These are phyloP conservation scores for Amanita phalloides DNA, from an alignment of 768 basidiomycete genomes.

Conservation along the genomic window DNA sequence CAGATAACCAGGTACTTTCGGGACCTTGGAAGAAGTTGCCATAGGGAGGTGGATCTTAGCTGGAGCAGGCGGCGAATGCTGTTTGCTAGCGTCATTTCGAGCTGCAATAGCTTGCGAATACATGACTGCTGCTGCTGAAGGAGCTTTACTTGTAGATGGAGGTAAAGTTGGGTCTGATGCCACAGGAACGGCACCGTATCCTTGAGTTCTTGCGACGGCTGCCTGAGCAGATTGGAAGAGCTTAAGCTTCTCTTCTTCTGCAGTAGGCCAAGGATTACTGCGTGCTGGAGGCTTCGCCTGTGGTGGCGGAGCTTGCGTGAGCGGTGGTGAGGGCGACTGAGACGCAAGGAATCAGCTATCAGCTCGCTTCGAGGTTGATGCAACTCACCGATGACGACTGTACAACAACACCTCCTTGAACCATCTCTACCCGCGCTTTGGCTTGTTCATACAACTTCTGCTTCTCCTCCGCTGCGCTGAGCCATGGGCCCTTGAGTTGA, in stretches of 20 bases:
- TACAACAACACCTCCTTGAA: slow-evolving; percentile 32
- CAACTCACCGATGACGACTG: slow-evolving; percentile 22
- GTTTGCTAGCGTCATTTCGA: slow-evolving; percentile 15
- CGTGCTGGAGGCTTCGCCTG: slow-evolving; percentile 10
- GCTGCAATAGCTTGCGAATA: slow-evolving; percentile 23
- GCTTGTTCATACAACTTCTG: slow-evolving; percentile 52
- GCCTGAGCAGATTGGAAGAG: slow-evolving; percentile 61
- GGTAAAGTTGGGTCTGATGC: slow-evolving; percentile 11
- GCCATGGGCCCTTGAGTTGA: slow-evolving; percentile 28
- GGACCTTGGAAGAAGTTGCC: not conserved
- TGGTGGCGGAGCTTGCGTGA: slow-evolving; percentile 10
- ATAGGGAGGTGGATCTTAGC: not conserved
- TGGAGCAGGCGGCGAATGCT: slow-evolving; percentile 8
- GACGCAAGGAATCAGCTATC: slow-evolving; percentile 11
- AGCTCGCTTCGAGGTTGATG: not conserved
- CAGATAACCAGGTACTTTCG: slow-evolving; percentile 33
- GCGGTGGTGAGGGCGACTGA: slow-evolving; percentile 7
- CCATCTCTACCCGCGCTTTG: slow-evolving; percentile 43
- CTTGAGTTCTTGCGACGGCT: slow-evolving; percentile 52
- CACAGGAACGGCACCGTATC: slow-evolving; percentile 13
- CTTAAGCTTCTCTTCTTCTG: slow-evolving; percentile 69
- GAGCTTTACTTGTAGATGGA: slow-evolving; percentile 13
- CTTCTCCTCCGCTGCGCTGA: slow-evolving; percentile 55
- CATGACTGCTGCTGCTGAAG: slow-evolving; percentile 14
- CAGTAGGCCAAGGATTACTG: slow-evolving; percentile 42